Base-by-base conservation (phyloP, 2,329 filamentous ascomycete species). In the Aspergillus carbonarius region DNA sequence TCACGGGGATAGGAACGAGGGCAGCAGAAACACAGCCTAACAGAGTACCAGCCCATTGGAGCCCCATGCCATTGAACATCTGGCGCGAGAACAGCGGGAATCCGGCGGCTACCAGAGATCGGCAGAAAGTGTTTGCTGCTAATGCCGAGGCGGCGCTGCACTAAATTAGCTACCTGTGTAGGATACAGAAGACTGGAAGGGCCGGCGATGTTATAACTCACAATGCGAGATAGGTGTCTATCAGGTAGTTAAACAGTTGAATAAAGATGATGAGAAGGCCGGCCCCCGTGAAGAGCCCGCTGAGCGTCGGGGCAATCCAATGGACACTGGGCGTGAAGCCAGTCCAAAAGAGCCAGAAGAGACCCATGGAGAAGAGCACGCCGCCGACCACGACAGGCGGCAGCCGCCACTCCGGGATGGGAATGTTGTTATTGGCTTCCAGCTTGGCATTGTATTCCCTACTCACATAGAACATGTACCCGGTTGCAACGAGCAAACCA, bases 321-420 rank as follows among this genome's bases (percentile, higher is more conserved):
- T 67, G 70, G 13, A 72, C 66, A 7, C 49, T 20, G 10, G 63
- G 15, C 1, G 58, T 70, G 37, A 64, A 71, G 2, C 63, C 68
- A 0, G 70, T 70, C 71, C 71, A 73, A 1, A 69, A 66, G 51
- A 73, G 70, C 73, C 70, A 76, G 49, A 76, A 75, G 1, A 75
- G 60, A 1, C 73, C 73, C 12, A 67, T 56, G 15, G 73, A 63
- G 44, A 76, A 73, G 0, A 72, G 23, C 0, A 69, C 65, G 3
- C 66, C 73, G 3, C 70, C 70, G 2, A 72, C 6, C 17, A 70
- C 61, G 1, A 63, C 51, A 0, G 69, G 68, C 1, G 60, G 58
- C 0, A 72, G 57, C 12, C 70, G 70, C 67, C 68, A 70, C 56
- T 73, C 70, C 0, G 70, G 69, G 0, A 70, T 55, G 0, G 63